Conservation (phyloP, 805 yeast genomes). For the Danielia oregonensis region DNA sequence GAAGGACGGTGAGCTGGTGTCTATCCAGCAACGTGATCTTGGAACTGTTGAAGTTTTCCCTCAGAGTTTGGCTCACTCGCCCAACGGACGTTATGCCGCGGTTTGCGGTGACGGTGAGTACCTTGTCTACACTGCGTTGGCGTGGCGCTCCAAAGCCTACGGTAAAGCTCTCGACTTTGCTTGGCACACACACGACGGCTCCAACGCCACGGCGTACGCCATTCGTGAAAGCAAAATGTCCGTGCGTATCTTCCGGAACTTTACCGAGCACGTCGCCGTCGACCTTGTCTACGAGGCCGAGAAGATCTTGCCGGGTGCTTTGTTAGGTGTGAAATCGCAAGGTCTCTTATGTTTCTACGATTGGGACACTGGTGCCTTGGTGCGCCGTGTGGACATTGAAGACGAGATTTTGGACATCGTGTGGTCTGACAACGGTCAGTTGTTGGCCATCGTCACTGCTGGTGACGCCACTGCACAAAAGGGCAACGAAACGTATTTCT, state of each 20-base stretch:
- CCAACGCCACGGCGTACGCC: constrained; percentile 70
- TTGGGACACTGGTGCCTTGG: constrained; percentile 85
- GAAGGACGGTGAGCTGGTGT: constrained; percentile 77
- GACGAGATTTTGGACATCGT: constrained; percentile 71
- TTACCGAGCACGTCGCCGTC: constrained; percentile 69
- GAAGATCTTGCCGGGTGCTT: constrained; percentile 83
- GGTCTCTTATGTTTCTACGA: constrained; percentile 87
- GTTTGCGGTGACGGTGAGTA: constrained; percentile 98
- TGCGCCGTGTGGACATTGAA: constrained; percentile 81
- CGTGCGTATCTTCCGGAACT: constrained; percentile 75
- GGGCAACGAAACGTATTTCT: constrained; percentile 67
- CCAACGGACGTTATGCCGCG: constrained; percentile 95
- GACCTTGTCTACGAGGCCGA: constrained; percentile 71
- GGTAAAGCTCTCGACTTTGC: constrained; percentile 89
- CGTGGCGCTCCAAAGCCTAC: constrained; percentile 95
- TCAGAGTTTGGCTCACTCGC: constrained; percentile 81
- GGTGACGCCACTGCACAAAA: constrained; percentile 34
- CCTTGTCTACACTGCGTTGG: constrained; percentile 91
- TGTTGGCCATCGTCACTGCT: constrained; percentile 62
- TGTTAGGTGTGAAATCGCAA: constrained; percentile 78
- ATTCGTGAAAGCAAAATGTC: constrained; percentile 64
- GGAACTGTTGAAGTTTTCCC: constrained; percentile 96
- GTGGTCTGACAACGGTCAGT: constrained; percentile 94
- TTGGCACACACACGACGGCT: constrained; percentile 81
- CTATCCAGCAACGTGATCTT: constrained; percentile 80